Percentiles rank a stretch among this genome's conserved stretches.
Evolutionary conservation across 2,329 filamentous ascomycete genomes (phyloP).

Genomic region (Gnomoniopsis smithogilvyi): DNA sequence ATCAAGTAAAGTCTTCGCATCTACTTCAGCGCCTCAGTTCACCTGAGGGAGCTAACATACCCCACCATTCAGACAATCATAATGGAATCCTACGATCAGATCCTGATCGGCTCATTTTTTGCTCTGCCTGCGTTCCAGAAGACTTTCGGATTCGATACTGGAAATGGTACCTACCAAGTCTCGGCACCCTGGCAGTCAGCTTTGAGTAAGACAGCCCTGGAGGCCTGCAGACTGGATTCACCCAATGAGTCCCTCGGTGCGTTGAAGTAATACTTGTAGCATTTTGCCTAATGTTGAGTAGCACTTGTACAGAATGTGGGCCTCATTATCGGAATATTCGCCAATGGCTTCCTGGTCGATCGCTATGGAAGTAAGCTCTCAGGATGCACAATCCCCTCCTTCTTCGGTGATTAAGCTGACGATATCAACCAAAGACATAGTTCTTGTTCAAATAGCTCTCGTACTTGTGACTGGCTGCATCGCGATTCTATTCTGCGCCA

Average conservation of each 20-base stretch:
- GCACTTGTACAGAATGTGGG: conserved; percentile 5
- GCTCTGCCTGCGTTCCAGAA: conserved; percentile 26
- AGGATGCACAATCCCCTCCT: too few species aligned
- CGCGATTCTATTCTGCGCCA: neutral
- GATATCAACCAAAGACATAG: neutral
- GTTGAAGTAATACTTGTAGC: too few species aligned
- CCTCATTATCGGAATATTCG: conserved; percentile 3
- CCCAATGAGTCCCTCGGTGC: too few species aligned
- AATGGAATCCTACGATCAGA: conserved; percentile 28
- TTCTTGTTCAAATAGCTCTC: conserved; percentile 1
- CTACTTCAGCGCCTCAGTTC: neutral
- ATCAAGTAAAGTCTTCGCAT: neutral
- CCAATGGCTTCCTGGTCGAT: neutral
- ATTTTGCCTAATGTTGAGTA: neutral
- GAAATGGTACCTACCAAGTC: conserved; percentile 27
- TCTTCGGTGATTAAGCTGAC: neutral
- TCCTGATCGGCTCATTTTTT: conserved; percentile 31
- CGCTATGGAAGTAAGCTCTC: neutral
- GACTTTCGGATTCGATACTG: conserved; percentile 25
- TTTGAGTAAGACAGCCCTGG: neutral
- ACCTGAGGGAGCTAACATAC: conserved; percentile 5
- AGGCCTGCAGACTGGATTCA: too few species aligned
- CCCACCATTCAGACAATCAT: conserved; percentile 36
- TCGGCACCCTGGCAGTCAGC: conserved; percentile 13
- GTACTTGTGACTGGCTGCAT: neutral